Evolutionary conservation across 139 green algal genomes (phyloP), one percentile per base, ranked within the genome.

Genomic region (Coelastrella sp.): DNA sequence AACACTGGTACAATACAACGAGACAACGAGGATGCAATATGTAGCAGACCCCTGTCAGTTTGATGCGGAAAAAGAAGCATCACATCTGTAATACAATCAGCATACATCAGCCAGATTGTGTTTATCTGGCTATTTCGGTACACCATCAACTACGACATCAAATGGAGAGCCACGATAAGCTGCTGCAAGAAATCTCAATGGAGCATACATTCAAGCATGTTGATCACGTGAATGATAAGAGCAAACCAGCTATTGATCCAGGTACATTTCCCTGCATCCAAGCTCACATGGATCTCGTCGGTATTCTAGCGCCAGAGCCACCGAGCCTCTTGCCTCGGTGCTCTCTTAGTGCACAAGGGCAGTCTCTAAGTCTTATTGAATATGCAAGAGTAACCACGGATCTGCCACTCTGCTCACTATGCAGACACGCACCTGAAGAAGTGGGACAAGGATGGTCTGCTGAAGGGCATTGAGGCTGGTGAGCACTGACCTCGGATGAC

Each of bases 391-490:
- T 23, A 13, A 13, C 11, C 45, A 13, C 45, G 11, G 45, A 57
- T 57, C 53, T 32, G 19, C 6, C 17, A 32, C 6, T 64, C 19
- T 27, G 21, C 53, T 3, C n/a, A n/a, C n/a, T n/a, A n/a, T 69
- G 38, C 62, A 85, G 79, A 73, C 30, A 27, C 50, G 23, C 45
- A 67, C 37, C 17, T 86, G 17, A 69, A 69, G 45, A 86, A 27
- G 30, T 86, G 66, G 66, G 67, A 86, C 80, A 86, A 86, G 80
- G 27, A 86, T 21, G 67, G 34, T 25, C 50, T 80, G 32, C 67
- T 86, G 66, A 27, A 67, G 13, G 43, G 67, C 34, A 80, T 86
- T 69, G 66, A 86, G 23, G 3, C 32, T 8, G 80, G 80, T 86
- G 15, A 43, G 67, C 6, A 21, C 23, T 43, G 45, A n/a, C n/a